Evolutionary conservation across 345 rosid species (phyloP), one percentile per base, ranked within the genome.

Genomic region (Limnanthes douglasii): DNA sequence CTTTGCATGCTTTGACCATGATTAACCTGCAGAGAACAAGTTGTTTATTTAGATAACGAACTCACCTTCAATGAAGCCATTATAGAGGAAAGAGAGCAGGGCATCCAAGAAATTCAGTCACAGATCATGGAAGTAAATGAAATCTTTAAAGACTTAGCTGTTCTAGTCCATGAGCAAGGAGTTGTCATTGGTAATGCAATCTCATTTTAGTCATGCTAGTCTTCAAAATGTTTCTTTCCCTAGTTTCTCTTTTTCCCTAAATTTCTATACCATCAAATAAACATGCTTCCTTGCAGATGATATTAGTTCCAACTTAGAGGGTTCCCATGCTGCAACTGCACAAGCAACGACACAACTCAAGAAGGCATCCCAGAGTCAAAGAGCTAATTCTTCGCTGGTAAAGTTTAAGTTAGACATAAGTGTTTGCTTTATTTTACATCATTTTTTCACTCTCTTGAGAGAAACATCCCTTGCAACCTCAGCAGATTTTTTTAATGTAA

Each of bases 1-100:
- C n/a, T n/a, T n/a, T n/a, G n/a, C n/a, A n/a, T n/a, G n/a, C n/a
- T n/a, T n/a, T n/a, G n/a, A n/a, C n/a, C n/a, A n/a, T n/a, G n/a
- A n/a, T n/a, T 34, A 19, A 18, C 48, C 10, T 47, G 34, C 51
- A 78, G 84, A 54, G 77, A 73, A 64, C 77, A 70, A 25, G 52
- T 70, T 26, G 48, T 73, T 39, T 39, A 62, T n/a, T 34, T 68
- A 39, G 84, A 73, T 38, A 70, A 73, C 43, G 90, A 78, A 46
- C 65, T 73, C 50, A 61, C 66, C 40, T 78, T 70, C 58, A 78
- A 78, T 31, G 84, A 78, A 54, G 80, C 77, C 30, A 54, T 73
- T 10, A 78, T 78, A 22, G 80, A 70, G 63, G 90, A 78, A 64
- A 48, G 83, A 51, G 80, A 78, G 34, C 90, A 73, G 43, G 90